Percentiles rank a stretch among this genome's conserved stretches.
Conservation (phyloP, 805 yeast genomes). For the Maudiozyma bulderi region DNA sequence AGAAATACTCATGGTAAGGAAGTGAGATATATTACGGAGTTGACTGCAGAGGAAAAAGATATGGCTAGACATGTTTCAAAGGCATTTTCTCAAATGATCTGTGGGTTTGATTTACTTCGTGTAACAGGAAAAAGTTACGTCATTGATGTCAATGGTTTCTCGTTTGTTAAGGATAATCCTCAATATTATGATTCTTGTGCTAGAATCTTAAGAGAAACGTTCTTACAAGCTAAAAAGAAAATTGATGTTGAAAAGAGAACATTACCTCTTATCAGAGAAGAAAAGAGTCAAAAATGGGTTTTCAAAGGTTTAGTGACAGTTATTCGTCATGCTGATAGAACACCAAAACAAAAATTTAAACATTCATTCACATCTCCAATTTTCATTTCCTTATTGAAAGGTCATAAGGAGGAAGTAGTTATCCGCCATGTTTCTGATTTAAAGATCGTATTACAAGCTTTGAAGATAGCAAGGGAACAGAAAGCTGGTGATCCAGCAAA, state of each 20-base stretch:
- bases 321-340: slow-evolving; percentile 94
- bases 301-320: slow-evolving; percentile 88
- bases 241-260: slow-evolving; percentile 34
- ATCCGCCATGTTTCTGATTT: slow-evolving; percentile 84
- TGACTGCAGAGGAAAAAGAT: slow-evolving; percentile 60
- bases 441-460: slow-evolving; percentile 75
- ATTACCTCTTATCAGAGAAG: slow-evolving; percentile 30
- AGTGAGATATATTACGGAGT: slow-evolving; percentile 76
- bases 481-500: slow-evolving; percentile 74
- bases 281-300: slow-evolving; percentile 77
- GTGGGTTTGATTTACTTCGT: slow-evolving; percentile 91
- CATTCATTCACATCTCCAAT: slow-evolving; percentile 85
- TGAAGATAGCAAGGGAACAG: slow-evolving; percentile 69
- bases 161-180: slow-evolving; percentile 88
- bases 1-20: slow-evolving; percentile 97
- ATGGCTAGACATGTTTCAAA: slow-evolving; percentile 74
- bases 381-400: slow-evolving; percentile 79
- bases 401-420: slow-evolving; percentile 92
- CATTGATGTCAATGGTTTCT: slow-evolving; percentile 95
- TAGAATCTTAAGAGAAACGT: slow-evolving; percentile 62
- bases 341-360: slow-evolving; percentile 96
- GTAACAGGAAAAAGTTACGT: slow-evolving; percentile 84
- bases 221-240: slow-evolving; percentile 49
- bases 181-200: slow-evolving; percentile 82
- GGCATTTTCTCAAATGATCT: slow-evolving; percentile 82